Conservation (phyloP, 352 stramenopile species). For the Globisporangium abappressorium region DNA sequence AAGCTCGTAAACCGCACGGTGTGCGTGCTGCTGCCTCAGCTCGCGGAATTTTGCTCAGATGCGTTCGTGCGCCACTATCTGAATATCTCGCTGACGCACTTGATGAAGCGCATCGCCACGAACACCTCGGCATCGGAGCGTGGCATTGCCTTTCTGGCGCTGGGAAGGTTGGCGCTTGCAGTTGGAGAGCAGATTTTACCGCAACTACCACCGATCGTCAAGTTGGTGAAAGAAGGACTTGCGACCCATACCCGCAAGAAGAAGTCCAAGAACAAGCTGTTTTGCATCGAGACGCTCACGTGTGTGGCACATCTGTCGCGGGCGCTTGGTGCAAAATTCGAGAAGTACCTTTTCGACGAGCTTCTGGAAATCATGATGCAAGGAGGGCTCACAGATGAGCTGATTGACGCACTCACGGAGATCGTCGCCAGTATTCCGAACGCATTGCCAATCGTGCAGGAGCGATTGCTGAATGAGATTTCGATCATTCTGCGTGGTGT, state of each 20-base stretch:
- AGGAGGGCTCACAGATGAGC: constrained; percentile 90
- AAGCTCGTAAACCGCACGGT: constrained; percentile 80
- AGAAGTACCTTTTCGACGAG: constrained; percentile 65
- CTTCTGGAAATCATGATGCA: constrained; percentile 86
- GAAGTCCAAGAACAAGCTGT: constrained; percentile 70
- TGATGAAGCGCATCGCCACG: constrained; percentile 79
- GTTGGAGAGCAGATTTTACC: constrained; percentile 88
- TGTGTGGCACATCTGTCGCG: constrained; percentile 77
- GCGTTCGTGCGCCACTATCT: constrained; percentile 95
- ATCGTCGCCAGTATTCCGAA: constrained; percentile 90
- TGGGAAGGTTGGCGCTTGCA: constrained; percentile 91
- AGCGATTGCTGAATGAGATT: constrained; percentile 95
- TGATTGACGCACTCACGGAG: constrained; percentile 92
- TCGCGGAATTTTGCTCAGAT: constrained; percentile 91
- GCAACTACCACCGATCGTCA: constrained; percentile 75
- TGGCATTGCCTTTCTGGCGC: constrained; percentile 88
- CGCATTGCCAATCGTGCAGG: constrained; percentile 89
- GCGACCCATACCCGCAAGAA: constrained; percentile 45
- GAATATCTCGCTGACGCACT: constrained; percentile 67
- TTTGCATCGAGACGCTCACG: constrained; percentile 79
- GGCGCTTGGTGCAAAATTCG: constrained; percentile 57
- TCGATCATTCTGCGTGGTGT: constrained; percentile 91
- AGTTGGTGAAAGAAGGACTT: constrained; percentile 72
- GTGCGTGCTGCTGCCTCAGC: constrained; percentile 89
- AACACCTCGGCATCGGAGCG: constrained; percentile 60